These are phyloP conservation scores for Suhomyces terraborum DNA, from an alignment of 1,139 yeast genomes.

Conservation along the genomic window DNA sequence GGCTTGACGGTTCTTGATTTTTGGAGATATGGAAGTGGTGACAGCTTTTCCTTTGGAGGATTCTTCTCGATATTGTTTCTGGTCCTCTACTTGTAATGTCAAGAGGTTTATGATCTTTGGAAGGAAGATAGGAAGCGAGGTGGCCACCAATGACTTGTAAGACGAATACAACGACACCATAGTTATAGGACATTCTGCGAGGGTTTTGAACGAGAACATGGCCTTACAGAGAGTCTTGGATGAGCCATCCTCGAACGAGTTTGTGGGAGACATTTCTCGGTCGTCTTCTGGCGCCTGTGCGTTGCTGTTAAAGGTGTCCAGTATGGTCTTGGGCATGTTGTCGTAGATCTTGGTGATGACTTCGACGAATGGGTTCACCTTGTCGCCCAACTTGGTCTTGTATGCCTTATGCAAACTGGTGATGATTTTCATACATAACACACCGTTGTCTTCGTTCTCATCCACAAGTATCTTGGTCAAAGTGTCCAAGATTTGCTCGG, in stretches of 20 bases:
- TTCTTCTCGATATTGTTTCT: constrained; percentile 46
- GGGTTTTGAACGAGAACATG: constrained; percentile 81
- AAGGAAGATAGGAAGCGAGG: constrained; percentile 73
- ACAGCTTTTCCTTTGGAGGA: constrained; percentile 65
- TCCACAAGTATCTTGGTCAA: constrained; percentile 60
- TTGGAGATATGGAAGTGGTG: constrained; percentile 54
- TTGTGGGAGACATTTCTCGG: constrained; percentile 36
- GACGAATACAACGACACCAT: constrained; percentile 91
- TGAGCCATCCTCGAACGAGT: constrained; percentile 41
- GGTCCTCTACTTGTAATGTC: constrained; percentile 67
- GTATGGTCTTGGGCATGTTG: constrained; percentile 76
- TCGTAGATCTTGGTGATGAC: constrained; percentile 76
- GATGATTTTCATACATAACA: constrained; percentile 83
- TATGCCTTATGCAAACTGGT: constrained; percentile 89
- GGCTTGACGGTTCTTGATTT: constrained; percentile 74
- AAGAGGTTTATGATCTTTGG: constrained; percentile 81
- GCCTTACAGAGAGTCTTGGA: constrained; percentile 54
- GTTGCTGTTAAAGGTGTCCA: constrained; percentile 51
- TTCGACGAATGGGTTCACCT: constrained; percentile 78
- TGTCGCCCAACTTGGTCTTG: constrained; percentile 65
- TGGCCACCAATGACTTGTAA: constrained; percentile 71
- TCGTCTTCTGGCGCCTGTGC: constrained; percentile 12
- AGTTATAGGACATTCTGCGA: constrained; percentile 96
- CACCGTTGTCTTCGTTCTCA: constrained; percentile 97
- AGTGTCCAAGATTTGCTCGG: constrained; percentile 60